Evolutionary conservation across 208 protist species (phyloP).

Genomic region (Crithidia sp.): DNA sequence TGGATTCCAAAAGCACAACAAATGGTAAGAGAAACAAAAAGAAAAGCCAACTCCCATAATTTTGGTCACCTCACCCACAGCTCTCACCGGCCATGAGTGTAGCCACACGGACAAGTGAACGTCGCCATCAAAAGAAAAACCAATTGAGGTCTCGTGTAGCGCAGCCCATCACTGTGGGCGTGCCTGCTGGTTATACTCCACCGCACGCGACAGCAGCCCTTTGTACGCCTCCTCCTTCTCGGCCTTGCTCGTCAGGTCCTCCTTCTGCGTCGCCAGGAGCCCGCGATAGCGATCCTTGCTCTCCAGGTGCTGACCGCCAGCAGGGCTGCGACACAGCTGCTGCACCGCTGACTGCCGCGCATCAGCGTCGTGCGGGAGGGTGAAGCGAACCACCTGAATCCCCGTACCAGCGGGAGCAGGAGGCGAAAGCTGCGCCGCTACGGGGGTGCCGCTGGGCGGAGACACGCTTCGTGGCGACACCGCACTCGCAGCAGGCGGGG

Average conservation of each 20-base stretch:
- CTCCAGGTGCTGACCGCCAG: slow-evolving; percentile 56
- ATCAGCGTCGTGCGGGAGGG: slow-evolving; percentile 48
- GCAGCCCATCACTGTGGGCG: slow-evolving; percentile 10
- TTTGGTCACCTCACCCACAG: too few species aligned
- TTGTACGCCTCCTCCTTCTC: slow-evolving; percentile 60
- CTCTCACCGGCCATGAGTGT: too few species aligned
- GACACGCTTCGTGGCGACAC: neutral
- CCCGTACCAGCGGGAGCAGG: neutral
- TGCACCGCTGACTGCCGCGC: slow-evolving; percentile 68
- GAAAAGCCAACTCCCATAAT: neutral
- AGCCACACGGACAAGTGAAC: too few species aligned
- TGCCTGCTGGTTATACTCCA: slow-evolving; percentile 49
- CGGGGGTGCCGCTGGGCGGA: neutral
- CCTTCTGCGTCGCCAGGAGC: slow-evolving; percentile 56
- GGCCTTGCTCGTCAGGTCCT: slow-evolving; percentile 42
- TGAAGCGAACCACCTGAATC: slow-evolving; percentile 78
- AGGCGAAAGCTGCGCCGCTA: neutral
- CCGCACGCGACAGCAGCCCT: slow-evolving; percentile 55
- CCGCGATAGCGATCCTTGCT: slow-evolving; percentile 69
- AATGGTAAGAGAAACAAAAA: slow-evolving; percentile 17
- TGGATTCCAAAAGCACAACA: neutral
- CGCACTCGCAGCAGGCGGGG: neutral
- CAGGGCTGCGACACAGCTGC: slow-evolving; percentile 54
- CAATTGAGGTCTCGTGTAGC: neutral
- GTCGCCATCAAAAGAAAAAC: neutral